A percentile compares a stretch with the other conserved stretches of the same genome.
phyloP scores from a whole-genome alignment of 2,329 filamentous ascomycete genomes.

The Aspergillus thermomutatus region DNA sequence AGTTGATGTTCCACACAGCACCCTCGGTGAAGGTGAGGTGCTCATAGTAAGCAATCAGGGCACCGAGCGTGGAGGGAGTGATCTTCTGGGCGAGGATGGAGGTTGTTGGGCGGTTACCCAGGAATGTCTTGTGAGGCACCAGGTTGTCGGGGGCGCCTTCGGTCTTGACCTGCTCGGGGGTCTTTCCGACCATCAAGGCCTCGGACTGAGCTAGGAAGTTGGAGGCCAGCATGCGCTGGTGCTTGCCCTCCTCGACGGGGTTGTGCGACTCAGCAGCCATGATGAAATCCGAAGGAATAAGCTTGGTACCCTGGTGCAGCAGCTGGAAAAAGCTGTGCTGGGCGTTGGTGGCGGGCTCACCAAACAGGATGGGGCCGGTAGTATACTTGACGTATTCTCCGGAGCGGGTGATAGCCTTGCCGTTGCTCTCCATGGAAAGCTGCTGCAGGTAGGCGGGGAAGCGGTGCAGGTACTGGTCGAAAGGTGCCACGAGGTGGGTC shows the following conservation, averaged over 20 bases:
- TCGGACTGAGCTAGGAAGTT: slow-evolving; percentile 51
- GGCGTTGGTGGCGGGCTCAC: slow-evolving; percentile 97
- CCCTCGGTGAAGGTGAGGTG: slow-evolving; percentile 97
- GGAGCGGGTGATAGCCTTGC: slow-evolving; percentile 89
- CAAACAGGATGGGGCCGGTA: slow-evolving; percentile 92
- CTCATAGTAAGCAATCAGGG: slow-evolving; percentile 98
- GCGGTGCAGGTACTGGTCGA: slow-evolving; percentile 98
- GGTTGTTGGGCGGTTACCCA: slow-evolving; percentile 95
- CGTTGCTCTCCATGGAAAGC: slow-evolving; percentile 99
- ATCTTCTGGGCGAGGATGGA: slow-evolving; percentile 92
- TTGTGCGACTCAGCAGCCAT: slow-evolving; percentile 95
- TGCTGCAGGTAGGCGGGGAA: slow-evolving; percentile 99
- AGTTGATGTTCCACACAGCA: slow-evolving; percentile 99
- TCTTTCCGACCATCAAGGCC: slow-evolving; percentile 54
- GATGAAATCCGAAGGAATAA: slow-evolving; percentile 98
- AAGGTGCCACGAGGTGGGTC: slow-evolving; percentile 94
- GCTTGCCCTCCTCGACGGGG: slow-evolving; percentile 83
- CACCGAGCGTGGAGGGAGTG: slow-evolving; percentile 87
- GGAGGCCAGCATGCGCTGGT: slow-evolving; percentile 67
- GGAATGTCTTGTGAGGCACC: slow-evolving; percentile 98
- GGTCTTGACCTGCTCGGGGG: slow-evolving; percentile 46
- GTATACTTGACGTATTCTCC: slow-evolving; percentile 93
- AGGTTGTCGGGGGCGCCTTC: slow-evolving; percentile 52
- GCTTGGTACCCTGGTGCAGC: slow-evolving; percentile 97
- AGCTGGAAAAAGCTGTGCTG: slow-evolving; percentile 99